Conservation (phyloP, 192 early-diverging fungal species). For the Coemansia sp. region DNA sequence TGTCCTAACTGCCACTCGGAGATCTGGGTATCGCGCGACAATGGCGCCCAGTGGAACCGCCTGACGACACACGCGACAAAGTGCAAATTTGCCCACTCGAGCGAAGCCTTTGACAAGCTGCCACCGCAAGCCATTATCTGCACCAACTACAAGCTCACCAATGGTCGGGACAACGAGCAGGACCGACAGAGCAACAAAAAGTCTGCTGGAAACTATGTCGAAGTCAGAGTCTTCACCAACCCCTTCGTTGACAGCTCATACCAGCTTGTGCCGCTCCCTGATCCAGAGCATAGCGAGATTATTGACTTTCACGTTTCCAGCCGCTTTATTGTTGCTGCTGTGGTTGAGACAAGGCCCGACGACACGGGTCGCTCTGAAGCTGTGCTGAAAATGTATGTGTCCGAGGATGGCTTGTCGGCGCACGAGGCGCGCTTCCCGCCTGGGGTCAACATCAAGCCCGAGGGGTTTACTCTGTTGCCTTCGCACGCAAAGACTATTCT, state of each 20-base stretch:
- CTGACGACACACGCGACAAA: conserved; percentile 80
- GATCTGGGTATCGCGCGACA: conserved; percentile 66
- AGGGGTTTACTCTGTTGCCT: conserved; percentile 84
- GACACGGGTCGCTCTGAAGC: conserved; percentile 17
- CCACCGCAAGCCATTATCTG: conserved; percentile 74
- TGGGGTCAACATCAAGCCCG: conserved; percentile 61
- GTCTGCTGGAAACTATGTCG: conserved; percentile 58
- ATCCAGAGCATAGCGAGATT: conserved; percentile 19
- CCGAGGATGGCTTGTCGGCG: conserved; percentile 71
- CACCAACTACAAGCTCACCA: conserved; percentile 59
- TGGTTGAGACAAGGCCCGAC: conserved; percentile 5
- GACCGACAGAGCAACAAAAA: conserved; percentile 20
- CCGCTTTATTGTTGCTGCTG: conserved; percentile 41
- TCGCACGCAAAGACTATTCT: conserved; percentile 74
- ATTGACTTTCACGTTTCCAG: conserved; percentile 29
- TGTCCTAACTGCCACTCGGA: conserved; percentile 62
- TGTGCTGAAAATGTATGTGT: conserved; percentile 64
- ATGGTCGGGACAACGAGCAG: conserved; percentile 48
- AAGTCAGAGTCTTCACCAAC: conserved; percentile 58
- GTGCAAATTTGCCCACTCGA: conserved; percentile 72
- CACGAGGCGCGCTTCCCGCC: conserved; percentile 80
- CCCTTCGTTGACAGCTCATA: conserved; percentile 20
- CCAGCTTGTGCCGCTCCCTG: conserved; percentile 11
- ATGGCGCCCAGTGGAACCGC: conserved; percentile 66
- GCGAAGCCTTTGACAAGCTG: conserved; percentile 55